Percentiles rank a stretch among this genome's conserved stretches.
Conservation (phyloP, 1,139 yeast species). For the Candida sanyaensis region DNA sequence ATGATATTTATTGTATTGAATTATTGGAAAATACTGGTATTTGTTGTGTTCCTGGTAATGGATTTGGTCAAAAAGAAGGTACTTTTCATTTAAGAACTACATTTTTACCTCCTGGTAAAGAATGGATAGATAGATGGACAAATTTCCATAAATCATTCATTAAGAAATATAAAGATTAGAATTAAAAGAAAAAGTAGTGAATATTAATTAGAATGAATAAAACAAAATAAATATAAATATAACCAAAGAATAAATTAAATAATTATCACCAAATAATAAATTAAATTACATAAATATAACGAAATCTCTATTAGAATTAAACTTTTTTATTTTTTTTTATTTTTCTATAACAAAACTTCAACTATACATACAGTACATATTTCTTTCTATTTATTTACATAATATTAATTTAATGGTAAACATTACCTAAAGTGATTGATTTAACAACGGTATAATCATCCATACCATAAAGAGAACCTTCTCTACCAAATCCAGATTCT, state of each 20-base stretch:
- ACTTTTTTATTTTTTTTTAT: no score
- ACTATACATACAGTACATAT: no score
- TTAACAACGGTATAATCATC: slow-evolving; percentile 46
- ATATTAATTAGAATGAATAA: no score
- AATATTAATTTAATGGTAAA: slow-evolving; percentile 27
- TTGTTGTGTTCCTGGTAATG: slow-evolving; percentile 96
- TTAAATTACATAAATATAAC: no score
- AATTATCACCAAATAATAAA: no score
- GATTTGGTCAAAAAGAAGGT: slow-evolving; percentile 89
- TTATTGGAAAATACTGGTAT: slow-evolving; percentile 89
- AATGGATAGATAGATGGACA: slow-evolving; percentile 79
- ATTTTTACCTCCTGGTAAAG: slow-evolving; percentile 91
- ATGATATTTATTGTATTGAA: slow-evolving; percentile 84
- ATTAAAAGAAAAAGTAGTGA: background rate
- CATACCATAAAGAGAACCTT: slow-evolving; percentile 49
- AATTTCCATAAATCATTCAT: slow-evolving; percentile 75
- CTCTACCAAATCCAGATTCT: slow-evolving; percentile 52
- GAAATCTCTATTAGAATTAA: no score
- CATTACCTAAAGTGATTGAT: slow-evolving; percentile 41
- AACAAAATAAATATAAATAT: no score
- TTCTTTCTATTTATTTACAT: no score
- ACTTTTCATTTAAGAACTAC: slow-evolving; percentile 95
- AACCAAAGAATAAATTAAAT: no score
- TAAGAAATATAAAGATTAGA: slow-evolving; percentile 42
- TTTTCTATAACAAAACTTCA: no score